These are phyloP conservation scores for Amniculicola lignicola DNA, from an alignment of 495 filamentous ascomycete species.

Conservation along the genomic window DNA sequence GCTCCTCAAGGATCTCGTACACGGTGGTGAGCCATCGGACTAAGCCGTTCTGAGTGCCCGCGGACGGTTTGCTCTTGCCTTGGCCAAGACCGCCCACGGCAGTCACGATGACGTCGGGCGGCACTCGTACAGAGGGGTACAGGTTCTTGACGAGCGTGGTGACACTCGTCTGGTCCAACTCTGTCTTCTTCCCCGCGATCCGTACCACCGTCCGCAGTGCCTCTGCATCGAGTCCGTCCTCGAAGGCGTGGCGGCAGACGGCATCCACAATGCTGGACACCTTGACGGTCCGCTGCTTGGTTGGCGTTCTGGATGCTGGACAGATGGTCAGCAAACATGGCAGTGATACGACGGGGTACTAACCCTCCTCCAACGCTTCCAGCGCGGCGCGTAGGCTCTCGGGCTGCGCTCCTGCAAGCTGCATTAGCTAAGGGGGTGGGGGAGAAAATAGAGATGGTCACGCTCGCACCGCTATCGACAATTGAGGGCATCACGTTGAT, in stretches of 20 bases:
- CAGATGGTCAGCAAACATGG: constrained; percentile 3
- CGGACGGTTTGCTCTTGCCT: constrained; percentile 71
- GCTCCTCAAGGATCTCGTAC: constrained; percentile 69
- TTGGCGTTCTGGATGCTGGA: constrained; percentile 31
- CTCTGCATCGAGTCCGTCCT: constrained; percentile 60
- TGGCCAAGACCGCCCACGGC: constrained; percentile 74
- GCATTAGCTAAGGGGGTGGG: constrained; percentile 4
- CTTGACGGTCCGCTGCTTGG: constrained; percentile 31
- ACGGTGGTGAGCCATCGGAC: constrained; percentile 79
- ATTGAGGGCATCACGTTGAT: constrained; percentile 29
- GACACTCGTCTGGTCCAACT: constrained; percentile 72
- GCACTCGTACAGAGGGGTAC: constrained; percentile 65
- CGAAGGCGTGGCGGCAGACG: constrained; percentile 54
- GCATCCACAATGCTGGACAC: constrained; percentile 46
- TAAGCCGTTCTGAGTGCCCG: constrained; percentile 64
- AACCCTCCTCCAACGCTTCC: constrained; percentile 26
- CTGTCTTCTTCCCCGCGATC: constrained; percentile 60
- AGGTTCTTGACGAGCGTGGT: constrained; percentile 67
- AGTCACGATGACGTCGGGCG: constrained; percentile 59
- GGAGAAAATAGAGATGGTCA: constrained; percentile 5
- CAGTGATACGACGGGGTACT: constrained; percentile 9
- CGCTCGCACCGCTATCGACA: constrained; percentile 19
- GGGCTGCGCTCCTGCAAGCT: constrained; percentile 13
- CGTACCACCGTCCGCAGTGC: constrained; percentile 63
- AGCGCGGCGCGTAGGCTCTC: constrained; percentile 23